Conservation (phyloP, 2,329 filamentous ascomycete species). For the Colletotrichum cereale region DNA sequence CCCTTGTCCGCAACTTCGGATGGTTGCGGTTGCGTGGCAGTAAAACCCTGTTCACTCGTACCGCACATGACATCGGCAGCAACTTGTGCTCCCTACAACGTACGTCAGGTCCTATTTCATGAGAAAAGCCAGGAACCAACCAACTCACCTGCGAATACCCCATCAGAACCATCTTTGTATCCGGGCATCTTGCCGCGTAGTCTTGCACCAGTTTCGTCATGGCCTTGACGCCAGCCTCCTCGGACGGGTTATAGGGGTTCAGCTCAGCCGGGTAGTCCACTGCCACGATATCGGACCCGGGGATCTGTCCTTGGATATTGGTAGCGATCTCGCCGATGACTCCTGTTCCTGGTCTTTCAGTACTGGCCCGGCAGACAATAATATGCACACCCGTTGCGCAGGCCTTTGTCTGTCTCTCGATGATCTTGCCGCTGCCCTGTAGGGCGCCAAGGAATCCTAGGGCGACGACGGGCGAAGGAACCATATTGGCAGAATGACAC, state of each 20-base stretch:
- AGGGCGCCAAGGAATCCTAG: constrained; percentile 29
- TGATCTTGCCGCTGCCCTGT: constrained; percentile 4
- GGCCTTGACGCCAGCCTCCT: constrained; percentile 48
- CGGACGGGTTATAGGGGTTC: constrained; percentile 49
- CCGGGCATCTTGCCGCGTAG: constrained; percentile 52
- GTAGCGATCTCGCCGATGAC: constrained; percentile 50
- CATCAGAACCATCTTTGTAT: constrained; percentile 54
- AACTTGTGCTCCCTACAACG: constrained; percentile 53
- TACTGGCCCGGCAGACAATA: constrained; percentile 54
- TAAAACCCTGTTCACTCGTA: constrained; percentile 46
- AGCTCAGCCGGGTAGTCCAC: constrained; percentile 56
- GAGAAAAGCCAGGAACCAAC: constrained; percentile 33
- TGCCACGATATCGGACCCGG: constrained; percentile 49
- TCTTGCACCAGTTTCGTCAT: constrained; percentile 49
- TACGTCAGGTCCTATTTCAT: background rate
- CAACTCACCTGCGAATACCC: constrained; percentile 56
- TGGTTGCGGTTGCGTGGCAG: constrained; percentile 44
- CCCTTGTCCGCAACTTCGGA: constrained; percentile 48
- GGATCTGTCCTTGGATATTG: constrained; percentile 48
- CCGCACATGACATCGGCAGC: constrained; percentile 55
- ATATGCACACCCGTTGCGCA: constrained; percentile 55
- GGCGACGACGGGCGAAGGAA: constrained; percentile 30
- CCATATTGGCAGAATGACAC: constrained; percentile 6
- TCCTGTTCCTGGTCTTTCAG: constrained; percentile 51
- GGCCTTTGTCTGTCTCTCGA: constrained; percentile 21